Evolutionary conservation across 768 basidiomycete species (phyloP), one percentile per base, ranked within the genome.

Genomic region (Hericium coralloides): DNA sequence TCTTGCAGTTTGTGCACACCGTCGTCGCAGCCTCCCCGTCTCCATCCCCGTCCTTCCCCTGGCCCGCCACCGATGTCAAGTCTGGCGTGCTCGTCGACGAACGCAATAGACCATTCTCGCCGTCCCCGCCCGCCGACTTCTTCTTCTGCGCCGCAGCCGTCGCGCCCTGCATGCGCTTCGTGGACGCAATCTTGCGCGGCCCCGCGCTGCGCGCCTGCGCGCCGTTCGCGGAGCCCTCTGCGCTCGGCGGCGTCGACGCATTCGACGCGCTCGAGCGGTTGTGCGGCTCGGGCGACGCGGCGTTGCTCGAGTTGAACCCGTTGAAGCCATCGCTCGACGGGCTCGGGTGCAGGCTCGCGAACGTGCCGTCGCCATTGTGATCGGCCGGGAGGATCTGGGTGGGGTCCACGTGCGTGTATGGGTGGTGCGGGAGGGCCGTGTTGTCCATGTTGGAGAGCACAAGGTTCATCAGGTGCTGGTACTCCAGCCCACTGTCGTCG

Each of bases 1-100:
- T 98, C 64, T 90, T 86, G 70, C 95, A 98, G 67, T 98, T 98
- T 6, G 90, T 92, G 69, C 95, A 98, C 26, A 89, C 75, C 2
- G 92, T 97, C 9, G 87, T 91, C 7, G 82, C 68, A 57, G 79
- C 77, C 49, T 90, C 89, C 53, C 78, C 81, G 55, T 88, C 86
- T 59, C 87, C 90, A 50, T 75, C 76, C 45, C 68, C 73, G 23
- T 73, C 74, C 61, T 75, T 78, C 56, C 63, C 65, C 56, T 23
- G 49, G 62, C 59, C 62, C 65, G 67, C 54, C 68, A 65, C 41
- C 49, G 65, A 66, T n/a, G 67, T 67, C 39, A 79, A 66, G 63
- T 89, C 88, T 3, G 88, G 85, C 25, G 87, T 87, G 68, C 81
- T 89, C 38, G 80, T 75, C n/a, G 79, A 76, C 7, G 82, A 81